Evolutionary conservation across 495 filamentous ascomycete species (phyloP).

Genomic region (Parachaetomium inaequale): DNA sequence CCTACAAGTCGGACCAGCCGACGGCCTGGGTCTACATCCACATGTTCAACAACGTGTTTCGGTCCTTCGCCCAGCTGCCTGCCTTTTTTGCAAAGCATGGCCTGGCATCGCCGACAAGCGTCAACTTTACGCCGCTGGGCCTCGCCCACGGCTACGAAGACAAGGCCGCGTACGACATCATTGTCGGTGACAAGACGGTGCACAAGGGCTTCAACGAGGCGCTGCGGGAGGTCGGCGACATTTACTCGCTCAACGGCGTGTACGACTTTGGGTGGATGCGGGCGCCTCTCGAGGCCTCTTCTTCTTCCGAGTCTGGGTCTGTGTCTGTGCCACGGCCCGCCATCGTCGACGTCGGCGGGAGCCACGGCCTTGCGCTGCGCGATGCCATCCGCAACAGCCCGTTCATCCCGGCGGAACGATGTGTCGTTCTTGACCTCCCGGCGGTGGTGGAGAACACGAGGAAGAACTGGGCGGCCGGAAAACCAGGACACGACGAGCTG

Average conservation of each 20-base stretch:
- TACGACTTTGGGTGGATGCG: neutral
- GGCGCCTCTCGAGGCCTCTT: neutral
- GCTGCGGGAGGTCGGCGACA: neutral
- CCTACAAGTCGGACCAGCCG: no score
- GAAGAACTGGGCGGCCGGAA: no score
- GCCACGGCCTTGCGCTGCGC: neutral
- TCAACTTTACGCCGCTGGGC: neutral
- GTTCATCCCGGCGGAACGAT: neutral
- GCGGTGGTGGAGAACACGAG: neutral
- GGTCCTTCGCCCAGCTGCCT: neutral
- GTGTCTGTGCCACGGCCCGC: neutral
- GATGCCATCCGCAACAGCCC: neutral
- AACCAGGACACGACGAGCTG: neutral
- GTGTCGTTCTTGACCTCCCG: neutral
- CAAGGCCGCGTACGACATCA: neutral
- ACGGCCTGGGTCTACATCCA: neutral
- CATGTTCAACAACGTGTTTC: neutral
- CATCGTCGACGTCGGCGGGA: neutral
- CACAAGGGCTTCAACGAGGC: neutral
- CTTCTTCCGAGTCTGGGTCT: no score
- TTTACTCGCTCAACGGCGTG: neutral
- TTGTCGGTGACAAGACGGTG: neutral
- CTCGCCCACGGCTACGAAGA: neutral
- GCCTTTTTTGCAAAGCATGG: neutral
- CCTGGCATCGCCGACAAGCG: neutral